Conservation (phyloP, 495 filamentous ascomycete species). For the Parathielavia appendiculata region DNA sequence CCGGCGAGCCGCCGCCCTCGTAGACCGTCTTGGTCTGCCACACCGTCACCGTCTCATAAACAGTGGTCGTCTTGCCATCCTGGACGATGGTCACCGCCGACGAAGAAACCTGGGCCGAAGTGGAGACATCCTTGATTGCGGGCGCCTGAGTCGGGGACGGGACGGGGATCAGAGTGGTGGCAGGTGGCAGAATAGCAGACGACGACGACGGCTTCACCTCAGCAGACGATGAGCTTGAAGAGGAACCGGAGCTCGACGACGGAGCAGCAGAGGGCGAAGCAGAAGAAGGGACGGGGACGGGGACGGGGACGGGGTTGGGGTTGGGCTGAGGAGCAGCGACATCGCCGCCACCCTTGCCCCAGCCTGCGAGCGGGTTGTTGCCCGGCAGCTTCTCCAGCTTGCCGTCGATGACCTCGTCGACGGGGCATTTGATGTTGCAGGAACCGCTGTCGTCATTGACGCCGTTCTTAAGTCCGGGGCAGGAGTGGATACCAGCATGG, state of each 20-base stretch:
- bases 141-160: not conserved
- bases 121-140: constrained; percentile 5
- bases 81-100: constrained; percentile 23
- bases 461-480: constrained; percentile 45
- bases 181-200: constrained; percentile 3
- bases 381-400: constrained; percentile 50
- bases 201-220: constrained; percentile 3
- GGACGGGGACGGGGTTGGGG: constrained; percentile 8
- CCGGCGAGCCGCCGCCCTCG: constrained; percentile 28
- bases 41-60: constrained; percentile 37
- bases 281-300: constrained; percentile 15
- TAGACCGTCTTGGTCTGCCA: constrained; percentile 49
- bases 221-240: not conserved
- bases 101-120: too few species aligned
- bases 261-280: constrained; percentile 23
- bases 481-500: constrained; percentile 49
- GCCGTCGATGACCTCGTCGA: constrained; percentile 31
- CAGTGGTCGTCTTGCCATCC: constrained; percentile 28
- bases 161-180: constrained; percentile 16
- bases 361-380: constrained; percentile 49
- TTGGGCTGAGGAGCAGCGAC: constrained; percentile 20
- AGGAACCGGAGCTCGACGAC: not conserved
- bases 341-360: constrained; percentile 27
- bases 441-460: constrained; percentile 35
- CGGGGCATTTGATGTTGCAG: constrained; percentile 47